Evolutionary conservation across 1,284 basidiomycete genomes (phyloP).

Genomic region (Uromyces viciae-fabae): DNA sequence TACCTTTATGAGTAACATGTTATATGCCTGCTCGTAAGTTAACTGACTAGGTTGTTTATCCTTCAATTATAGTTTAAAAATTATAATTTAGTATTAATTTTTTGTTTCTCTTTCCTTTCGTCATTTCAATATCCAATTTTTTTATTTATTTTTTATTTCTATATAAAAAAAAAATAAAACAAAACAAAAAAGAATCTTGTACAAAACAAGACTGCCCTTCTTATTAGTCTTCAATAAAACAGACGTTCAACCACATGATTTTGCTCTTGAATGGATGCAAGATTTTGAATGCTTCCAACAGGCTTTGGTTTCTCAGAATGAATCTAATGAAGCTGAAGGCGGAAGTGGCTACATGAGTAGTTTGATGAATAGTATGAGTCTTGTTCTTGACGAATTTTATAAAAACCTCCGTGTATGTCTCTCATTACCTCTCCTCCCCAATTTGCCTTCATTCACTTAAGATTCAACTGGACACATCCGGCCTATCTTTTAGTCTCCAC

Average conservation of each 20-base stretch:
- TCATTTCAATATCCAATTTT: too few relatives aligned
- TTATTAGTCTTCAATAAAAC: constrained; percentile 99
- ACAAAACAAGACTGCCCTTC: constrained; percentile 96
- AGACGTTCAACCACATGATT: constrained; percentile 80
- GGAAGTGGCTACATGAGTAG: constrained; percentile 78
- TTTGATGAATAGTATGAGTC: constrained; percentile 97
- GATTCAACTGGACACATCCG: not conserved
- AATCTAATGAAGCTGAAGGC: constrained; percentile 82
- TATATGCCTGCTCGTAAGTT: constrained; percentile 89
- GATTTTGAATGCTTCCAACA: constrained; percentile 77
- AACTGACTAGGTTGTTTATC: too few relatives aligned
- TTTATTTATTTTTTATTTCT: not conserved
- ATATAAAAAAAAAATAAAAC: not conserved
- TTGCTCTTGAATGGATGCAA: constrained; percentile 95
- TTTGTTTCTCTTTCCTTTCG: not conserved
- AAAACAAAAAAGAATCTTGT: constrained; percentile 78
- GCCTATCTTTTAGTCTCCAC: not conserved
- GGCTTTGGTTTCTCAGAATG: constrained; percentile 58
- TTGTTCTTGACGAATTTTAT: constrained; percentile 98
- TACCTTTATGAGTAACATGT: constrained; percentile 99
- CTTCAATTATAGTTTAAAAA: too few relatives aligned
- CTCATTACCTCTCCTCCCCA: not conserved
- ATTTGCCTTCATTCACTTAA: too few relatives aligned
- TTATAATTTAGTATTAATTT: too few relatives aligned
- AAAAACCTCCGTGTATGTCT: constrained; percentile 75